Evolutionary conservation across 2,329 filamentous ascomycete species (phyloP), one percentile per base, ranked within the genome.

Genomic region (Colletotrichum tamarilloi): DNA sequence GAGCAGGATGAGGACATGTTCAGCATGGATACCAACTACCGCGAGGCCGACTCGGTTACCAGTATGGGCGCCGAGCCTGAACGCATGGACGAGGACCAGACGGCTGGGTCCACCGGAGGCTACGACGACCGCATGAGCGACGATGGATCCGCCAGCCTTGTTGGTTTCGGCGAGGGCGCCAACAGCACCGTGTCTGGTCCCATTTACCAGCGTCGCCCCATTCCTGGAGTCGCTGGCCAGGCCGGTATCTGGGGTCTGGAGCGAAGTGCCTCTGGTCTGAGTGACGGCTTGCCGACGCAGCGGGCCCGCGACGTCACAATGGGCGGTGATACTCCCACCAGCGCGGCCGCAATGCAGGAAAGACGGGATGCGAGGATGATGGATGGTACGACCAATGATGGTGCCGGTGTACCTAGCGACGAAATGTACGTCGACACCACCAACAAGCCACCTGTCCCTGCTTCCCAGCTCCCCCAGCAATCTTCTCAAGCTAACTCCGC

Each of bases 131-230:
- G 93, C 72, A 93, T 97, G 88, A 96, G 94, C 77, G 95, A 97
- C 77, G 95, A 97, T 78, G 93, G 92, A 8, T 92, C 92, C 65
- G 94, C 92, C 2, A 96, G 93, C 75, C 87, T 98, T 6, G 96
- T 98, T 11, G 96, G 93, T 0, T 98, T 98, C 77, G 96, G 96
- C 62, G 95, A 98, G 81, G 96, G 95, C 42, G 95, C 96, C 11
- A 94, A 93, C 77, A 95, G 93, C 81, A 95, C 95, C 5, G 92
- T 95, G 70, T 94, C 92, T 73, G 95, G 95, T 0, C 94, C 94
- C 52, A 93, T 93, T 79, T 89, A 93, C 83, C 85, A 89, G 81
- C 84, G 88, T 73, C 81, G 88, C 60, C 81, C 85, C 63, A 82
- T 82, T 75, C 86, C 85, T 76, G 84, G 79, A 75, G 74, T 77